phyloP scores from a whole-genome alignment of 2,329 filamentous ascomycete genomes.

The Paecilomyces sp. region DNA sequence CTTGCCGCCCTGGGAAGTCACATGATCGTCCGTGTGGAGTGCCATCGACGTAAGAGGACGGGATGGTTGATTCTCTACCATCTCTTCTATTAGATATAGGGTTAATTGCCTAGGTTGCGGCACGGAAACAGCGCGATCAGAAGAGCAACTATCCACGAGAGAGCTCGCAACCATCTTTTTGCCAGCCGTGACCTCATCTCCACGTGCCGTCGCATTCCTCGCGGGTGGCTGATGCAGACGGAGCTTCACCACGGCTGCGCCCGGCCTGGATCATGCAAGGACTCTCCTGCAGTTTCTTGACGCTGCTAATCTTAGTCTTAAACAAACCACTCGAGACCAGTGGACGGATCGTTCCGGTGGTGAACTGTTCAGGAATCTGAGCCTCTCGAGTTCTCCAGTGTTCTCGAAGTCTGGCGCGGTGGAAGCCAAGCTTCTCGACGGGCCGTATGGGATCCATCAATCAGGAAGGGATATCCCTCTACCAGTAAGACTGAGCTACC shows the following conservation, averaged over 20 bases:
- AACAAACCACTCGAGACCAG: neutral
- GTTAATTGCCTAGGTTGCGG: no score
- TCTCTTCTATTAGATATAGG: no score
- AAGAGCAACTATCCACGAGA: no score
- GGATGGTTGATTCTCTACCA: no score
- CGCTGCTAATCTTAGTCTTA: neutral
- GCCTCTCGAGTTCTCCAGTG: neutral
- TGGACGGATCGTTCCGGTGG: neutral
- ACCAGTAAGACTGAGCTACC: no score
- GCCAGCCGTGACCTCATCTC: neutral
- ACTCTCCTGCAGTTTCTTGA: neutral
- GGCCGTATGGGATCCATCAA: neutral
- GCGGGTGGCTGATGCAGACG: neutral
- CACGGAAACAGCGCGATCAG: no score
- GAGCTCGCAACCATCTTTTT: neutral
- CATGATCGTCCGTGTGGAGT: neutral
- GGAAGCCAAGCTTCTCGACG: neutral
- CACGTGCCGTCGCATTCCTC: neutral
- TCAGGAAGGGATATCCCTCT: neutral
- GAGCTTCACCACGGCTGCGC: neutral
- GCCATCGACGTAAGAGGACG: neutral
- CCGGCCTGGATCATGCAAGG: neutral
- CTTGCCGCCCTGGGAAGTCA: neutral
- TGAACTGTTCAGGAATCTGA: neutral
- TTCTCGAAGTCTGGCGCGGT: neutral